phyloP scores from a whole-genome alignment of 768 basidiomycete genomes.

The Psilocybe cyanescens region DNA sequence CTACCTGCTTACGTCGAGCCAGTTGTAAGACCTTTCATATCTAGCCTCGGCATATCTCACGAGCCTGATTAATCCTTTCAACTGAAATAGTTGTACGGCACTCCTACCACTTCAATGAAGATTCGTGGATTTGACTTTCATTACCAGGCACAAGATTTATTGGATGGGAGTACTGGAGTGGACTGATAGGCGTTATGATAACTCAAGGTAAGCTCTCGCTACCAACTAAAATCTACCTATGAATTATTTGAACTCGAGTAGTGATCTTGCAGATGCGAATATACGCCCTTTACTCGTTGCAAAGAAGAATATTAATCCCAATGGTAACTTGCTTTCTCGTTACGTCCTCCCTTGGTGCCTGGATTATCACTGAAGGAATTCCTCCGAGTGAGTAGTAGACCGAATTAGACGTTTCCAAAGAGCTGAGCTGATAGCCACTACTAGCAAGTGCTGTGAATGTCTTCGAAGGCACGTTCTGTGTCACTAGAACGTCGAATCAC shows the following conservation, averaged over 20 bases:
- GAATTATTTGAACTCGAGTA: background rate
- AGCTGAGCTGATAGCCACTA: too few species aligned
- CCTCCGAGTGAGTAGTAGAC: background rate
- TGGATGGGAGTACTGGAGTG: background rate
- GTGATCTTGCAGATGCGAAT: conserved; percentile 1
- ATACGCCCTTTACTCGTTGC: background rate
- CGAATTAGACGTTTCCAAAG: background rate
- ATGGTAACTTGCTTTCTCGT: background rate
- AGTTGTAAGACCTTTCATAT: too few species aligned
- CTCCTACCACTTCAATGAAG: too few species aligned
- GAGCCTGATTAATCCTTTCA: too few species aligned
- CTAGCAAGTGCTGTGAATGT: too few species aligned
- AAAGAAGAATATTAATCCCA: background rate
- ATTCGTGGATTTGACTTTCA: background rate
- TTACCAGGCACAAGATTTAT: background rate
- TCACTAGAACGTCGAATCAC: too few species aligned
- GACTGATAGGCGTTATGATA: background rate
- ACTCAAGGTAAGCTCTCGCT: background rate
- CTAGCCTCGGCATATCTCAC: too few species aligned
- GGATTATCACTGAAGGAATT: background rate
- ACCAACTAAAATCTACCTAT: too few species aligned
- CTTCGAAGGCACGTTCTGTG: background rate
- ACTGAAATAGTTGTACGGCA: too few species aligned
- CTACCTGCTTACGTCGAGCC: too few species aligned
- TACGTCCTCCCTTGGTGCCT: background rate